Conservation (phyloP, 2,329 filamentous ascomycete species). For the Cladophialophora psammophila region DNA sequence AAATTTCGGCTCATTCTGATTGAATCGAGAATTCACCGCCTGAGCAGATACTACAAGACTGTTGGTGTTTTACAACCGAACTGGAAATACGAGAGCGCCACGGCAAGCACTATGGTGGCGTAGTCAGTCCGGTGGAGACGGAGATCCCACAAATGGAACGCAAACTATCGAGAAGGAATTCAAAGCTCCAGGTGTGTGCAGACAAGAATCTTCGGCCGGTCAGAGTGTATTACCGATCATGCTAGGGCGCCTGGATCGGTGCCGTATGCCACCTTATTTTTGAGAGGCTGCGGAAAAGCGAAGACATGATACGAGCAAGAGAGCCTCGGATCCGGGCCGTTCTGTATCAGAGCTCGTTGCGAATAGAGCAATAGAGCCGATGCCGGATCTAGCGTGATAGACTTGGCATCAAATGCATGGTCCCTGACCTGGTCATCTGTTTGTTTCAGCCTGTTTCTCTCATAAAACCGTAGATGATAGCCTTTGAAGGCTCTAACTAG, state of each 20-base stretch:
- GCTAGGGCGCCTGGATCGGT: background rate
- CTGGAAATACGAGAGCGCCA: constrained; percentile 99
- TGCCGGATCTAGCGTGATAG: background rate
- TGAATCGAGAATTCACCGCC: constrained; percentile 99
- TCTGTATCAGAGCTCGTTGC: background rate
- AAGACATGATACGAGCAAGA: background rate
- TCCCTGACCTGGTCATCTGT: background rate
- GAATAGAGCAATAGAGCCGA: background rate
- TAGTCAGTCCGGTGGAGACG: constrained; percentile 58
- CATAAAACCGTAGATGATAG: background rate
- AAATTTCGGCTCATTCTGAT: constrained; percentile 99
- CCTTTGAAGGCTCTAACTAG: no score
- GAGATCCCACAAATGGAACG: background rate
- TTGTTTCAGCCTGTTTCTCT: background rate
- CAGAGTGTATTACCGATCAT: background rate
- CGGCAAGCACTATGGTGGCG: constrained; percentile 90
- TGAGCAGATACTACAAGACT: constrained; percentile 99
- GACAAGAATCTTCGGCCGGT: background rate
- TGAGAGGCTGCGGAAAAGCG: background rate
- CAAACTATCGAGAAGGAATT: background rate
- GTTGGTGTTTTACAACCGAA: constrained; percentile 83
- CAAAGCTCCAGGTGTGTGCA: background rate
- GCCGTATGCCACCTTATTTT: background rate
- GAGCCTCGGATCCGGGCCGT: background rate
- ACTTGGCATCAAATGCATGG: background rate